A percentile compares a stretch with the other conserved stretches of the same genome.
Conservation (phyloP, 2,329 filamentous ascomycete species). For the Xylariales sp. region DNA sequence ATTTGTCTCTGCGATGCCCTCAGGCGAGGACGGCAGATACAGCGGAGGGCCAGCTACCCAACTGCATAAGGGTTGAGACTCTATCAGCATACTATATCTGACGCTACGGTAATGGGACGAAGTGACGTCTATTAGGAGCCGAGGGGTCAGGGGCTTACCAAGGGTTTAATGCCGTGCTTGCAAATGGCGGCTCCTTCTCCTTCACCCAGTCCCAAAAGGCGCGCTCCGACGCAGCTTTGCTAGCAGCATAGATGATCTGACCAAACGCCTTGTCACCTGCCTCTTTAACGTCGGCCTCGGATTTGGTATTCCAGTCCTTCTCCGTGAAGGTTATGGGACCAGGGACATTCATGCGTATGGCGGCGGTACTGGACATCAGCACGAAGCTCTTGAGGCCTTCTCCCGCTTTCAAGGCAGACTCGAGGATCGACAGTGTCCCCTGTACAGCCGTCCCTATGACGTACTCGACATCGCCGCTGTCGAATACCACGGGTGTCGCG, state of each 20-base stretch:
- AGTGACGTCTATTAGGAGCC: not conserved
- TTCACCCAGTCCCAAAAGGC: slow-evolving; percentile 52
- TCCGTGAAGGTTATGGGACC: slow-evolving; percentile 24
- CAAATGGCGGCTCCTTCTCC: slow-evolving; percentile 51
- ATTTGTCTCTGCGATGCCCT: slow-evolving; percentile 51
- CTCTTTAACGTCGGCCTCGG: slow-evolving; percentile 25
- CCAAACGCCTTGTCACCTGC: slow-evolving; percentile 36
- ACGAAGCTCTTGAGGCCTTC: slow-evolving; percentile 43
- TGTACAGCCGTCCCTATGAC: slow-evolving; percentile 35
- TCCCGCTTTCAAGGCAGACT: slow-evolving; percentile 27
- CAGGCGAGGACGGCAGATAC: slow-evolving; percentile 45
- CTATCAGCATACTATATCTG: not conserved
- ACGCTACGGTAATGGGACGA: not conserved
- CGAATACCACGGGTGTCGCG: slow-evolving; percentile 38
- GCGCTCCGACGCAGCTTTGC: slow-evolving; percentile 49
- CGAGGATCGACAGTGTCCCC: slow-evolving; percentile 36
- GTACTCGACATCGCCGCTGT: slow-evolving; percentile 37
- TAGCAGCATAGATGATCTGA: slow-evolving; percentile 46
- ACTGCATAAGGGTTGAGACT: slow-evolving; percentile 28
- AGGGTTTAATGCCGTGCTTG: slow-evolving; percentile 52
- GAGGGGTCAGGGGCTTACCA: slow-evolving; percentile 37
- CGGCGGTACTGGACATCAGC: slow-evolving; percentile 45
- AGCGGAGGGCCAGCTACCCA: slow-evolving; percentile 57
- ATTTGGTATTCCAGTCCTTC: slow-evolving; percentile 27
- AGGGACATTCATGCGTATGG: slow-evolving; percentile 9